A percentile compares a stretch with the other conserved stretches of the same genome.
These are phyloP conservation scores for Cystofilobasidium bisporidii DNA, from an alignment of 768 basidiomycete species.

Conservation along the genomic window DNA sequence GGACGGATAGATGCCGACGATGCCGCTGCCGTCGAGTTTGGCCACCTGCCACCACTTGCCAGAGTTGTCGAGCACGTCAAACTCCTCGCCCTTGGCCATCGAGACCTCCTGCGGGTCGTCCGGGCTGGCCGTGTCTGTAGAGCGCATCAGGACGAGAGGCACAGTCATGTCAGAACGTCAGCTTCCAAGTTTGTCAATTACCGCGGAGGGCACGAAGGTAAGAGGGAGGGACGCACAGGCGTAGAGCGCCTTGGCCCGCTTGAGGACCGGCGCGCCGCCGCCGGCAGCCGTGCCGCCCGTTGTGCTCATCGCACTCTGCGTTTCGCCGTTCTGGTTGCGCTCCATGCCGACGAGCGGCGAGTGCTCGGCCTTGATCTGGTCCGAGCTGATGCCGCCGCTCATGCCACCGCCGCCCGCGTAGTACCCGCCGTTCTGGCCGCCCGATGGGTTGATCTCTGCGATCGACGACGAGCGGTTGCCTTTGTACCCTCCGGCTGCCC, in stretches of 20 bases:
- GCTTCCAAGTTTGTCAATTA: no score
- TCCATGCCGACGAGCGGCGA: conserved; percentile 41
- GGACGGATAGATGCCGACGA: conserved; percentile 37
- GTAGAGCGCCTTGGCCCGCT: conserved; percentile 82
- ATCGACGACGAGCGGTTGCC: conserved; percentile 11
- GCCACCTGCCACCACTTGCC: conserved; percentile 42
- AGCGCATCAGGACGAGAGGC: neutral
- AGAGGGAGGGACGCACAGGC: conserved; percentile 53
- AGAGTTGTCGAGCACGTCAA: conserved; percentile 85
- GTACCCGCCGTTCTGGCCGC: conserved; percentile 47
- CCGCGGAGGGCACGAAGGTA: no score
- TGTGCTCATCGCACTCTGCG: conserved; percentile 7
- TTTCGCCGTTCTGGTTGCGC: conserved; percentile 4
- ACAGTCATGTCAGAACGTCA: no score
- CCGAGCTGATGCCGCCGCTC: conserved; percentile 22
- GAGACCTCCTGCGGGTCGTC: conserved; percentile 96
- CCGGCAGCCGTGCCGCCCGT: conserved; percentile 2
- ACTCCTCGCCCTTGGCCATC: conserved; percentile 80
- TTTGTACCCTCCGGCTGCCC: conserved; percentile 2
- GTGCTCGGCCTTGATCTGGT: neutral
- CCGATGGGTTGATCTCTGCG: conserved; percentile 18
- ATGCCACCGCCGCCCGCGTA: conserved; percentile 16
- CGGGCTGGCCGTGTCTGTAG: conserved; percentile 74
- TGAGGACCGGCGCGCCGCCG: conserved; percentile 44
- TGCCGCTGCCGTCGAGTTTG: conserved; percentile 32